Conservation (phyloP, 2,329 filamentous ascomycete species). For the Colletotrichum tropicicola region DNA sequence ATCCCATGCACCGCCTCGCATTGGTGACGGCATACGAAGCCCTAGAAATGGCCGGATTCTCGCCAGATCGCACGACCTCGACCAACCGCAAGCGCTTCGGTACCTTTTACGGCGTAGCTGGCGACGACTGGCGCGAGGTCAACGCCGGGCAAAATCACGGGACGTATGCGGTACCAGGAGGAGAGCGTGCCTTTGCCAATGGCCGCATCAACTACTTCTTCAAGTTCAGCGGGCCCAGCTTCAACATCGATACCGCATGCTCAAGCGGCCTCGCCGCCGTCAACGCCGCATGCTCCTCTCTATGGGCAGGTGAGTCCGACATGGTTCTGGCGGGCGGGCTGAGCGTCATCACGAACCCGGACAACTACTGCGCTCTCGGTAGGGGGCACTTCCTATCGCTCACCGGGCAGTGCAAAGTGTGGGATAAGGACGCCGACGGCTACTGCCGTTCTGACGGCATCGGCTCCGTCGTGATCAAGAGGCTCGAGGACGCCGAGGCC, state of each 20-base stretch:
- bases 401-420: constrained; percentile 36
- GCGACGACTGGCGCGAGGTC: constrained; percentile 79
- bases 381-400: not conserved
- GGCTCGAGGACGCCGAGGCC: constrained; percentile 48
- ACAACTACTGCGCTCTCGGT: constrained; percentile 37
- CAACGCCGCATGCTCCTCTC: constrained; percentile 48
- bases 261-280: constrained; percentile 57
- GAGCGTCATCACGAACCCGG: constrained; percentile 33
- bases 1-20: not conserved
- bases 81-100: constrained; percentile 61
- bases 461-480: constrained; percentile 54
- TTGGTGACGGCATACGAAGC: constrained; percentile 8
- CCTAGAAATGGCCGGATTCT: not conserved
- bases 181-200: constrained; percentile 50
- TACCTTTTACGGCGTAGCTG: constrained; percentile 79
- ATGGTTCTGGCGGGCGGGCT: constrained; percentile 48
- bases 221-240: constrained; percentile 54
- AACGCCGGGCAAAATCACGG: constrained; percentile 78
- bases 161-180: constrained; percentile 58
- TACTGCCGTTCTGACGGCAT: constrained; percentile 57
- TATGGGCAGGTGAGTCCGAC: constrained; percentile 41
- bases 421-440: constrained; percentile 53
- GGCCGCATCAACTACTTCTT: constrained; percentile 63
- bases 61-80: not conserved
- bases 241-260: constrained; percentile 61